Percentiles rank a stretch among this genome's conserved stretches.
These are phyloP conservation scores for Helicocarpus griseus DNA, from an alignment of 2,329 filamentous ascomycete genomes.

Conservation along the genomic window DNA sequence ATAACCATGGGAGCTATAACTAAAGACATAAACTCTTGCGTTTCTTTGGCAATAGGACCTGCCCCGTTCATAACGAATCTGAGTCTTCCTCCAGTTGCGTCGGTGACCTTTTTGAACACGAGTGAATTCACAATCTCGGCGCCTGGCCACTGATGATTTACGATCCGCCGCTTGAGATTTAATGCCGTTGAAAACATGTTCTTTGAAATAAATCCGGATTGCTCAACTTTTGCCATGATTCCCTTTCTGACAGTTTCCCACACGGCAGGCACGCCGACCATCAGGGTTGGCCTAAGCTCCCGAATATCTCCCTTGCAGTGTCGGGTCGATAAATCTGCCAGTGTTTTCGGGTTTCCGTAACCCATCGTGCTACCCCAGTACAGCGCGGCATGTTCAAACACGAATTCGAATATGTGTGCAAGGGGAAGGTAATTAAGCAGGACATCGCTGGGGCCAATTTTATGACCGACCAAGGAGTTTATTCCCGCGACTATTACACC, in stretches of 20 bases:
- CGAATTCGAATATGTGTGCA: slow-evolving; percentile 92
- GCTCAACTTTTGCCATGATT: slow-evolving; percentile 66
- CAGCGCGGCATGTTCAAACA: slow-evolving; percentile 82
- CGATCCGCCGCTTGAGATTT: slow-evolving; percentile 50
- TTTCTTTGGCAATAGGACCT: slow-evolving; percentile 77
- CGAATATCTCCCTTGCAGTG: slow-evolving; percentile 91
- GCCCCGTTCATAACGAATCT: slow-evolving; percentile 91
- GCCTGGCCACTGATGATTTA: slow-evolving; percentile 41
- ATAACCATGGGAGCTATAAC: slow-evolving; percentile 87
- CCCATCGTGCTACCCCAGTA: slow-evolving; percentile 86
- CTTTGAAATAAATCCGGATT: slow-evolving; percentile 56
- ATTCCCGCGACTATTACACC: slow-evolving; percentile 62
- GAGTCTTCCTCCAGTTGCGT: slow-evolving; percentile 76
- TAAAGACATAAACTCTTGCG: slow-evolving; percentile 81
- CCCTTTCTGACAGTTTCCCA: slow-evolving; percentile 98
- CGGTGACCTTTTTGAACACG: slow-evolving; percentile 87
- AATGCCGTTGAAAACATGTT: slow-evolving; percentile 69
- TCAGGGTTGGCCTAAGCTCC: slow-evolving; percentile 75
- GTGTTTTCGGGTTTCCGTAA: slow-evolving; percentile 73
- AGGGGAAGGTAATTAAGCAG: slow-evolving; percentile 86
- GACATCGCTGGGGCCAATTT: slow-evolving; percentile 65
- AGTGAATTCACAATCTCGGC: slow-evolving; percentile 63
- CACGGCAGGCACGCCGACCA: slow-evolving; percentile 89
- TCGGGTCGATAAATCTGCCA: slow-evolving; percentile 73
- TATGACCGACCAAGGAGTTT: slow-evolving; percentile 63